Evolutionary conservation across 306 rosid species (phyloP), one percentile per base, ranked within the genome.

Genomic region (Gillenia trifoliata): DNA sequence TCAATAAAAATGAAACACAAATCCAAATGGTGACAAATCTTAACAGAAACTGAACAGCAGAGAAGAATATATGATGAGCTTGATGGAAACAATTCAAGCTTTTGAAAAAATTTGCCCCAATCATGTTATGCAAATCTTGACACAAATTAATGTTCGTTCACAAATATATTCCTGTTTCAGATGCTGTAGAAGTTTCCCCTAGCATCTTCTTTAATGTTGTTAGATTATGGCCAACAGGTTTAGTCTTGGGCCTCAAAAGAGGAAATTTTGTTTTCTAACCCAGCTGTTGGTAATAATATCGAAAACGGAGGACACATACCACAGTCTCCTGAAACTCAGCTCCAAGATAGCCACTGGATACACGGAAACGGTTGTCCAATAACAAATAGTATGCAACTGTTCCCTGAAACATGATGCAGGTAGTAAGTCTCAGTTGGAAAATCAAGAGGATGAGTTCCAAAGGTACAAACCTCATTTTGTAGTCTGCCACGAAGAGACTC

Each of bases 261-360:
- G 50, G 1, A 72, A 5, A 72, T 17, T 40, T 72, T 72, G 25
- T 5, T 40, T 33, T 59, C 57, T 50, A 72, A 59, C 29, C 68
- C 40, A 40, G 56, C 12, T 10, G 36, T 33, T 36, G 64, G 34
- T 55, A 55, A 55, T 49, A n/a, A 36, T 52, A 25, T 71, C 28
- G 19, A 71, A 29, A 55, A 13, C 5, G 11, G 36, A 26, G 6
- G 22, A 38, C 80, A 64, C 86, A 19, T 74, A 93, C 98, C 91
- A 86, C 76, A 25, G 87, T 86, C 85, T 93, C 98, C 83, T 91
- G 97, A 82, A 91, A 87, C 80, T 91, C 97, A 56, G 93, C 97
- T 30, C 94, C 96, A 78, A 91, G 98, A 85, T 93, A 93, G 84
- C 98, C 97, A 55, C 79, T 87, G 20, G 94, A 88, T 76, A 86